Evolutionary conservation across 345 rosid genomes (phyloP), one percentile per base, ranked within the genome.

Genomic region (Hibiscus tridactylites): DNA sequence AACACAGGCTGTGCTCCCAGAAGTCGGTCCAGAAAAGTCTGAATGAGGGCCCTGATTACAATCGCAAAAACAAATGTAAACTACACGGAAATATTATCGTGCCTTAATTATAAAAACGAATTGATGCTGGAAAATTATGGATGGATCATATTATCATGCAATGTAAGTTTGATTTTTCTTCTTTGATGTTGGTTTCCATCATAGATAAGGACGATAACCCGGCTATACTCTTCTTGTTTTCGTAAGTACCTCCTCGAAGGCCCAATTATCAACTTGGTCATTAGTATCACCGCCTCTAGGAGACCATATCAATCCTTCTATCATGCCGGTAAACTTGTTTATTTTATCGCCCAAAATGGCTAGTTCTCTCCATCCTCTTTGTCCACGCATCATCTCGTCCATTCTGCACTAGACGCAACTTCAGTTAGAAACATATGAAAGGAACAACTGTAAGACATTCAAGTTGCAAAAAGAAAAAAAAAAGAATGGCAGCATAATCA

Each of bases 1-100:
- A 74, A 89, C 97, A 83, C 97, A 91, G 73, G 98, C 97, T 15
- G 98, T 93, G 84, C 91, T 28, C 60, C 98, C 98, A 75, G 87
- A 93, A 68, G 86, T 88, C 62, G 97, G 98, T 74, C 98, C 98
- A 79, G 90, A 8, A 76, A 93, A 93, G 78, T 90, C 97, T 76
- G 97, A 90, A 77, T 92, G 99, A 77, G 92, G 97, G 19, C 56
- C 56, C 56, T 50, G 56, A 50, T 50, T 50, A 50, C 19, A 16
- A 15, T 16, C 15, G 15, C 6, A 5, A 5, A 50, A 50, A 50
- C 56, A 50, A 16, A 49, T 49, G 15, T 49, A 15, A 49, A 49
- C 16, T 16, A 3, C 6, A 16, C 7, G 15, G n/a, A 12, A 1
- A 52, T 15, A 16, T n/a, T 52, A 1, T 52, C 4, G 57, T 54